These are phyloP conservation scores for Blastosporella zonata DNA, from an alignment of 1,284 basidiomycete genomes.

Conservation along the genomic window DNA sequence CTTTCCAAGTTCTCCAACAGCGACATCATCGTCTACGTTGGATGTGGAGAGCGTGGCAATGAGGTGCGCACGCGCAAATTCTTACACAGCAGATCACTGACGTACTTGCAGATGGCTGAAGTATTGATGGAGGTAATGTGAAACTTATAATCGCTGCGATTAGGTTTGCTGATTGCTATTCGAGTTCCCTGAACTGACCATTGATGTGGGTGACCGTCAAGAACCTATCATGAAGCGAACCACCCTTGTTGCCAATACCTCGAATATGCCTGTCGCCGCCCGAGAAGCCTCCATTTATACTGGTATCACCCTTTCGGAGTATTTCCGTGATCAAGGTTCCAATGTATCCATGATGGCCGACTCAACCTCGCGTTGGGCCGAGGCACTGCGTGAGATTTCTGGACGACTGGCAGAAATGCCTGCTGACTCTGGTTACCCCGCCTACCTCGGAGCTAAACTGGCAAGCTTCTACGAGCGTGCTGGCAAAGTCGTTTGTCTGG, in stretches of 20 bases:
- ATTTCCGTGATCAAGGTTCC: constrained; percentile 98
- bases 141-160: not conserved
- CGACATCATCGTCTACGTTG: constrained; percentile 99
- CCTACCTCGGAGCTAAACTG: constrained; percentile 94
- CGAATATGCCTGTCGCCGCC: constrained; percentile 99
- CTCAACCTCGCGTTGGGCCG: constrained; percentile 99
- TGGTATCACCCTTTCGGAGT: constrained; percentile 98
- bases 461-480: constrained; percentile 99
- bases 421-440: constrained; percentile 98
- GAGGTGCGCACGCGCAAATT: constrained; percentile 47
- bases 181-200: constrained; percentile 92
- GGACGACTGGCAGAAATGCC: constrained; percentile 99
- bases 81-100: not conserved
- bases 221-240: constrained; percentile 99
- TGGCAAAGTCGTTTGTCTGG: constrained; percentile 93
- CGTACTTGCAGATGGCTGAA: constrained; percentile 84
- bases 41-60: constrained; percentile 92
- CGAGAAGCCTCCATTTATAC: constrained; percentile 99
- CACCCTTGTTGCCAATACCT: constrained; percentile 98
- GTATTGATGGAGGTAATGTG: constrained; percentile 83
- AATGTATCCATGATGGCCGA: constrained; percentile 99
- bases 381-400: constrained; percentile 98
- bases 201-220: constrained; percentile 89
- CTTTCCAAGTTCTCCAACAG: constrained; percentile 99
- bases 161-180: constrained; percentile 9